Evolutionary conservation across 495 filamentous ascomycete genomes (phyloP), one percentile per base, ranked within the genome.

Genomic region (Podospora fimiseda): DNA sequence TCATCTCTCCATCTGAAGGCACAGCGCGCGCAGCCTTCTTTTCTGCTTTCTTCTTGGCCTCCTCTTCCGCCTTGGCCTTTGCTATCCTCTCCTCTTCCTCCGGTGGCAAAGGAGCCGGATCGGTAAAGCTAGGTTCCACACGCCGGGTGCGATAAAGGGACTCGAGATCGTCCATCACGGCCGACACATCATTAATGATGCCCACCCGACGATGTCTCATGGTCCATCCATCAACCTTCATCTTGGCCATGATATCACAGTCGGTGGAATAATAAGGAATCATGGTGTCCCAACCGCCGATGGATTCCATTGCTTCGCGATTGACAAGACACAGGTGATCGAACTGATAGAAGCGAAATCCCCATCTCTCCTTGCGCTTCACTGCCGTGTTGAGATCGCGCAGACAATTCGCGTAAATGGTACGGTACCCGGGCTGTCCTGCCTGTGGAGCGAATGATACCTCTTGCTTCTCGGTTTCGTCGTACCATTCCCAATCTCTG

Each of bases 261-360:
- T 83, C 79, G 1, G 80, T 79, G 52, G 66, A 71, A 53, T 83
- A 83, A 56, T 80, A 84, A 1, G 80, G 81, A n/a, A 85, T 81
- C 55, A 80, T 52, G 0, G 74, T 71, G 51, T 84, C 80, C 77
- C 78, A 83, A 0, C 71, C 78, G n/a, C 78, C 78, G n/a, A 84
- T 66, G 33, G 73, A 70, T 37, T 75, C 71, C 43, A 73, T 68
- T 1, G 80, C 74, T 13, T 60, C 59, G 19, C 74, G 72, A 52
- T 82, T 81, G 38, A 83, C 76, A 9, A 84, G 62, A 2, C 79
- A 71, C 19, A 85, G 68, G 16, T 75, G 71, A 55, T 84, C 80
- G 61, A 81, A 83, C 19, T 72, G 70, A 59, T 77, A 80, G 56
- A 82, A 79, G 21, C 72, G 68, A 33, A 75, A 60, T 3, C 66